A percentile compares a stretch with the other conserved stretches of the same genome.
Conservation (phyloP, 306 rosid genomes). For the Prinsepia uniflora region DNA sequence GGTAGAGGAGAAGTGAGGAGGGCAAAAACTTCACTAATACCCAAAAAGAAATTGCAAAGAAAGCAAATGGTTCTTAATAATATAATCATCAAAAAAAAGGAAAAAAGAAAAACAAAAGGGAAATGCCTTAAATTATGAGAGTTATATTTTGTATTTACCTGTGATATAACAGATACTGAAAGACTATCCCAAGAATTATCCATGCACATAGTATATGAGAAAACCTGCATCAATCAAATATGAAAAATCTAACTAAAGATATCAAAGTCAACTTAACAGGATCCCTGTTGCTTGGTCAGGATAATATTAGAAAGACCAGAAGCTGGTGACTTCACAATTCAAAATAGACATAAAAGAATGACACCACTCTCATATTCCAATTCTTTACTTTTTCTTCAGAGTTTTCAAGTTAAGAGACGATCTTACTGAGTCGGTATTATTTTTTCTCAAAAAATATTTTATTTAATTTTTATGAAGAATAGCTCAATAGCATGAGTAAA, state of each 20-base stretch:
- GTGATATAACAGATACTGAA: constrained; percentile 63
- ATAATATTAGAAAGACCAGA: background rate
- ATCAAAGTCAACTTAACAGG: background rate
- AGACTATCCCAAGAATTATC: constrained; percentile 79
- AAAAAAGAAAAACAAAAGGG: background rate
- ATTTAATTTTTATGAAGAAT: background rate
- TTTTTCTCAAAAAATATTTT: background rate
- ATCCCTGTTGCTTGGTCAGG: background rate
- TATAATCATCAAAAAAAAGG: no score
- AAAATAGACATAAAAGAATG: background rate
- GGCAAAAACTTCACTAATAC: no score
- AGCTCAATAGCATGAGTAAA: background rate
- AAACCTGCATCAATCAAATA: constrained; percentile 58
- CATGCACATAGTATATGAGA: constrained; percentile 70
- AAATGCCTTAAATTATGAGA: background rate
- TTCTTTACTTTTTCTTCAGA: constrained; percentile 1
- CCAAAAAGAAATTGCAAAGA: no score
- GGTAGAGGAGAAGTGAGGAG: no score
- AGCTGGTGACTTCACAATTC: background rate
- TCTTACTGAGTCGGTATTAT: background rate
- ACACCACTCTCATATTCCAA: background rate
- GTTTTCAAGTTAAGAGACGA: background rate
- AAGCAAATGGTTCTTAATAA: background rate
- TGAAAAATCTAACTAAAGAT: background rate
- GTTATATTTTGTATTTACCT: constrained; percentile 45